Evolutionary conservation across 2,329 filamentous ascomycete genomes (phyloP).

Genomic region (Scedosporium minutisporum): DNA sequence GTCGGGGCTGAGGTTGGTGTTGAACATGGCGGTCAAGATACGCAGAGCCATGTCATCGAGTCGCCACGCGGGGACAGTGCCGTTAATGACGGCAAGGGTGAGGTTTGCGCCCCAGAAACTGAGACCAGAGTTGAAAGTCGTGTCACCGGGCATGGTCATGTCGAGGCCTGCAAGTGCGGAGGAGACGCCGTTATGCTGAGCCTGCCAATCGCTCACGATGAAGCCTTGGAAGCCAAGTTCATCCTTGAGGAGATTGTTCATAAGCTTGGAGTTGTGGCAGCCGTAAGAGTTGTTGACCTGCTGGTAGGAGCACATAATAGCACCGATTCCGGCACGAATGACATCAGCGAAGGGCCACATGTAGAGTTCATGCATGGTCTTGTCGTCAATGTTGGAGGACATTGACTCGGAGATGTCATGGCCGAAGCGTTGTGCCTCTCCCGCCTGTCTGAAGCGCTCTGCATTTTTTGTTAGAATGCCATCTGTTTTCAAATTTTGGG

Average conservation of each 20-base stretch:
- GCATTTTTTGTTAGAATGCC: not conserved
- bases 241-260: constrained; percentile 68
- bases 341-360: constrained; percentile 71
- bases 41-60: constrained; percentile 88
- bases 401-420: constrained; percentile 51
- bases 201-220: constrained; percentile 72
- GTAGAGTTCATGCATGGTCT: constrained; percentile 67
- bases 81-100: constrained; percentile 79
- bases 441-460: constrained; percentile 62
- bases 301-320: constrained; percentile 62
- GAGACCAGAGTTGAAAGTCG: constrained; percentile 59
- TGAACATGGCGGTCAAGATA: constrained; percentile 64
- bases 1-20: constrained; percentile 46
- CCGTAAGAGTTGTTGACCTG: constrained; percentile 72
- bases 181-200: constrained; percentile 59
- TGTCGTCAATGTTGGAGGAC: constrained; percentile 59
- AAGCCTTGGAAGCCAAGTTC: constrained; percentile 77
- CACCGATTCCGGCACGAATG: constrained; percentile 54
- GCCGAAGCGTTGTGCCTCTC: constrained; percentile 42
- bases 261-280: constrained; percentile 68
- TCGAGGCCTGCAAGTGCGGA: constrained; percentile 66
- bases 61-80: constrained; percentile 77
- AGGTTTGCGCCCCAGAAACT: constrained; percentile 82
- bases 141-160: constrained; percentile 86
- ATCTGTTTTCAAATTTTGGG: not conserved